Percentiles rank a stretch among this genome's conserved stretches.
These are phyloP conservation scores for Clathrospora elynae DNA, from an alignment of 2,329 filamentous ascomycete species.

Conservation along the genomic window DNA sequence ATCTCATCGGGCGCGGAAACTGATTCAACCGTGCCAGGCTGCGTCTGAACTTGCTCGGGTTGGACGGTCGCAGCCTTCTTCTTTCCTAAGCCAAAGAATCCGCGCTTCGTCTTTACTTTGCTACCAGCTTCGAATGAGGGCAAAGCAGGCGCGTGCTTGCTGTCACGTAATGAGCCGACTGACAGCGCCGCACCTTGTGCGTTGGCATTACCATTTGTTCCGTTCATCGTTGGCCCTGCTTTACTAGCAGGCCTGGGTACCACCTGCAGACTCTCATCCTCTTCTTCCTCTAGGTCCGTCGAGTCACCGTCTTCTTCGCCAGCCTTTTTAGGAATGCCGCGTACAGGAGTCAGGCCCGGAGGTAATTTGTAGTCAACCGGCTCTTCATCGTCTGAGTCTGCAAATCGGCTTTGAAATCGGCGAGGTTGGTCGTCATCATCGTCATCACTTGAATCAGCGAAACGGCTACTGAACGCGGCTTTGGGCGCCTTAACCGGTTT, in stretches of 20 bases:
- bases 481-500: constrained; percentile 21
- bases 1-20: constrained; percentile 33
- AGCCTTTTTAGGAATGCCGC: constrained; percentile 63
- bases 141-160: constrained; percentile 43
- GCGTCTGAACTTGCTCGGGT: constrained; percentile 36
- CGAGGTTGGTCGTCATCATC: constrained; percentile 44
- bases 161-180: constrained; percentile 49
- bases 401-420: constrained; percentile 55
- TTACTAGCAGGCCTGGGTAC: constrained; percentile 26
- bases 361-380: constrained; percentile 55
- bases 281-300: constrained; percentile 57
- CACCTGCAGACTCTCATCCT: constrained; percentile 26
- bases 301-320: constrained; percentile 63
- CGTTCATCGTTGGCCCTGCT: constrained; percentile 21
- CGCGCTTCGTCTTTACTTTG: constrained; percentile 50
- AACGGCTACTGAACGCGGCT: constrained; percentile 55
- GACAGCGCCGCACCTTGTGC: constrained; percentile 41
- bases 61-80: constrained; percentile 58
- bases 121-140: constrained; percentile 35
- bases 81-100: constrained; percentile 62
- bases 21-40: constrained; percentile 37
- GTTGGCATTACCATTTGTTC: constrained; percentile 15
- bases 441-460: constrained; percentile 72
- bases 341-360: constrained; percentile 58
- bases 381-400: constrained; percentile 59